phyloP scores from a whole-genome alignment of 441 rosid species.

The Aquilaria agallochum region DNA sequence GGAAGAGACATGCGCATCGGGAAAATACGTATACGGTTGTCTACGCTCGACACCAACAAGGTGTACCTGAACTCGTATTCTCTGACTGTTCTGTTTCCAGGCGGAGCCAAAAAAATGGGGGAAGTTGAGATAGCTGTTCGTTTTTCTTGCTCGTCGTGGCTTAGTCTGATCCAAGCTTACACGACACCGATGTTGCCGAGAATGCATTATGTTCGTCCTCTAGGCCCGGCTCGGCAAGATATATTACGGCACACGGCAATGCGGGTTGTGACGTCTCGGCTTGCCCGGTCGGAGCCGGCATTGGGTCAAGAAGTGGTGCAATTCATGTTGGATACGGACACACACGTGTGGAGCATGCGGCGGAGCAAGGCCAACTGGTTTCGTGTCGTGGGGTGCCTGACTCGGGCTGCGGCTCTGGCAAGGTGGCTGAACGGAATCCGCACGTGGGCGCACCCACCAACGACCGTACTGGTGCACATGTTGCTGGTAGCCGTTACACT shows the following conservation, averaged over 20 bases:
- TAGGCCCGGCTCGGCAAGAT: constrained; percentile 57
- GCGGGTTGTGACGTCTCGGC: constrained; percentile 52
- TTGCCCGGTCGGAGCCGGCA: constrained; percentile 59
- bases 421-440: constrained; percentile 55
- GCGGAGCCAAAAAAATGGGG: constrained; percentile 67
- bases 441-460: constrained; percentile 52
- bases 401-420: constrained; percentile 40
- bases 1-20: constrained; percentile 44
- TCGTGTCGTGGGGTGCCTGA: constrained; percentile 48
- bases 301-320: constrained; percentile 67
- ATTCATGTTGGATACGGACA: constrained; percentile 54
- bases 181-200: constrained; percentile 56
- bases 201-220: constrained; percentile 54
- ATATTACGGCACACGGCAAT: constrained; percentile 61
- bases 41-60: constrained; percentile 58
- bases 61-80: constrained; percentile 42
- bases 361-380: constrained; percentile 69
- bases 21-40: constrained; percentile 48
- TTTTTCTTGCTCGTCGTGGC: constrained; percentile 61
- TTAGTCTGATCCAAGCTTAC: constrained; percentile 49
- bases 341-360: constrained; percentile 71
- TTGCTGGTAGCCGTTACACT: constrained; percentile 45
- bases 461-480: constrained; percentile 48
- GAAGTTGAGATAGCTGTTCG: constrained; percentile 59
- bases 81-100: constrained; percentile 44